Conservation (phyloP, 257 asterid species). For the Thymus mandschuricus region DNA sequence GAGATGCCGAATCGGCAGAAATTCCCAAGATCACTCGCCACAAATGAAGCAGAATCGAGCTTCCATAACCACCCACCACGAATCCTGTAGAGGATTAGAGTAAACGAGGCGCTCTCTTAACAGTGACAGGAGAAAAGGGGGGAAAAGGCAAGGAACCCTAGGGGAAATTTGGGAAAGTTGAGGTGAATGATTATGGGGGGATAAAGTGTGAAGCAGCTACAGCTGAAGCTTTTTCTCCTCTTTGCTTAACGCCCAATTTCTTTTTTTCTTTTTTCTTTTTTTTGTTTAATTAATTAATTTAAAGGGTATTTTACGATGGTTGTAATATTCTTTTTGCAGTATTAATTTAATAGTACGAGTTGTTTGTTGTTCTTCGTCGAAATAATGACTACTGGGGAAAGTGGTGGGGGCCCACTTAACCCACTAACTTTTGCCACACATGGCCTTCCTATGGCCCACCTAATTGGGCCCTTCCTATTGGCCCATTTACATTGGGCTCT, state of each 20-base stretch:
- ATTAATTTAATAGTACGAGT: neutral
- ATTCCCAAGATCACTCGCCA: slow-evolving; percentile 38
- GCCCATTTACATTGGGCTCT: neutral
- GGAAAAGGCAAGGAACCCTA: slow-evolving; percentile 33
- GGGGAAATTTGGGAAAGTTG: slow-evolving; percentile 40
- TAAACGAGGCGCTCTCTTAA: slow-evolving; percentile 3
- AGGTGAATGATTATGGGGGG: slow-evolving; percentile 46
- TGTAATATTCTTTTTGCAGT: slow-evolving; percentile 15
- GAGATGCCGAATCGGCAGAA: slow-evolving; percentile 37
- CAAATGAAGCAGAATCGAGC: slow-evolving; percentile 26
- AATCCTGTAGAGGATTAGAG: slow-evolving; percentile 10
- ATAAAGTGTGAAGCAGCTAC: slow-evolving; percentile 40
- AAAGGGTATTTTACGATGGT: neutral
- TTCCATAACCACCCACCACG: slow-evolving; percentile 1
- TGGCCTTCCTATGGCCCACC: slow-evolving; percentile 12
- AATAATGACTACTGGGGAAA: slow-evolving; percentile 27
- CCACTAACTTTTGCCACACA: slow-evolving; percentile 28
- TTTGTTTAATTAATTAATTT: neutral
- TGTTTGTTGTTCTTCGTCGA: slow-evolving; percentile 16
- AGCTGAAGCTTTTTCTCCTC: slow-evolving; percentile 41
- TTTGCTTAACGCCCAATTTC: slow-evolving; percentile 30
- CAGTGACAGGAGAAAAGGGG: slow-evolving; percentile 26
- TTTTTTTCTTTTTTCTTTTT: neutral
- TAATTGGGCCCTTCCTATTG: neutral
- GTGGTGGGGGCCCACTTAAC: slow-evolving; percentile 35